Percentiles rank a stretch among this genome's conserved stretches.
Evolutionary conservation across 2,329 filamentous ascomycete genomes (phyloP).

Genomic region (Aureobasidium sp.): DNA sequence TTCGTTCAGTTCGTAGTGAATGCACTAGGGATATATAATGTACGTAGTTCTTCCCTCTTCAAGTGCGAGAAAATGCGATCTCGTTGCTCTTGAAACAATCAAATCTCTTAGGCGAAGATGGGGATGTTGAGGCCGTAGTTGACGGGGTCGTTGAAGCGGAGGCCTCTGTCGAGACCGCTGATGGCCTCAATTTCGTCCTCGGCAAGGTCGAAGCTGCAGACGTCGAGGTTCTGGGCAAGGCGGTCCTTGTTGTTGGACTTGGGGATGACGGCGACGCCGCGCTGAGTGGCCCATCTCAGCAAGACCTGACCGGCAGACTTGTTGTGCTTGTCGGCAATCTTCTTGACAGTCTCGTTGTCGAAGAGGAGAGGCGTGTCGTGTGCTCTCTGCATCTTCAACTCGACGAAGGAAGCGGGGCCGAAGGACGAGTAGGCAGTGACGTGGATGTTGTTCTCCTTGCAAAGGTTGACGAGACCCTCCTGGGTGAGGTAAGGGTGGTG

Average conservation of each 20-base stretch:
- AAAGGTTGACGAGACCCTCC: slow-evolving; percentile 58
- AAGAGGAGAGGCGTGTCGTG: slow-evolving; percentile 59
- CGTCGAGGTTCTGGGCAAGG: slow-evolving; percentile 59
- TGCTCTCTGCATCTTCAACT: slow-evolving; percentile 64
- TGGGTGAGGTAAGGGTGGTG: slow-evolving; percentile 85
- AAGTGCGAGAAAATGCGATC: not conserved
- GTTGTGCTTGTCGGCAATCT: slow-evolving; percentile 57
- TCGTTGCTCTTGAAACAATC: not conserved
- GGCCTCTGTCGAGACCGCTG: slow-evolving; percentile 51
- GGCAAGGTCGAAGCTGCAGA: slow-evolving; percentile 56
- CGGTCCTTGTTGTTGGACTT: slow-evolving; percentile 55
- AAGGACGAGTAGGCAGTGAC: slow-evolving; percentile 82
- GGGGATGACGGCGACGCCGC: slow-evolving; percentile 70
- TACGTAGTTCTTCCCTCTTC: not conserved
- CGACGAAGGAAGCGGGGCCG: slow-evolving; percentile 68
- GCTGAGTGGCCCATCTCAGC: slow-evolving; percentile 79
- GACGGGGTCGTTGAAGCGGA: slow-evolving; percentile 70
- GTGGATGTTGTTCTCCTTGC: slow-evolving; percentile 59
- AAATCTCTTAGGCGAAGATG: slow-evolving; percentile 40
- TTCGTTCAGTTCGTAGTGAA: slow-evolving; percentile 1
- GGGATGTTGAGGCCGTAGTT: slow-evolving; percentile 46
- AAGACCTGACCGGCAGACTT: slow-evolving; percentile 74
- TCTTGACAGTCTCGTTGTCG: slow-evolving; percentile 56
- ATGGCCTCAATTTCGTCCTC: slow-evolving; percentile 60
- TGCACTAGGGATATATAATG: not conserved